phyloP scores from a whole-genome alignment of 306 rosid species.

The Cicer arietinum region DNA sequence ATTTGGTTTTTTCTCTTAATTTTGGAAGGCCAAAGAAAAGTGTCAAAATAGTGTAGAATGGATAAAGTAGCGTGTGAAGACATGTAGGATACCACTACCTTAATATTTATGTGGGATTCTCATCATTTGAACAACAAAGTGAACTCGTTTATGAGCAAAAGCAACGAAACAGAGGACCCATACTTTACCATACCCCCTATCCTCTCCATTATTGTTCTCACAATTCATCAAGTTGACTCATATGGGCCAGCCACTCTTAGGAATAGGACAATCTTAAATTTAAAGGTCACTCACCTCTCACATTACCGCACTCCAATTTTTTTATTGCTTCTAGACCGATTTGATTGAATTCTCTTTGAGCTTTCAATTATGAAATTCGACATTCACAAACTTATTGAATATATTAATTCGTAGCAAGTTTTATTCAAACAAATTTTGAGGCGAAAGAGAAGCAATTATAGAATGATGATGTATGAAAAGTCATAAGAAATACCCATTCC shows the following conservation, averaged over 20 bases:
- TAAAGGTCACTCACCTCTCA: slow-evolving; percentile 26
- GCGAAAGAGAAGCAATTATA: too few relatives aligned
- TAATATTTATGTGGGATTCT: slow-evolving; percentile 47
- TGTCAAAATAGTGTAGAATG: too few relatives aligned
- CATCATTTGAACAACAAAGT: slow-evolving; percentile 57
- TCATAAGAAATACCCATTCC: not conserved
- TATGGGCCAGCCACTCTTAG: slow-evolving; percentile 46
- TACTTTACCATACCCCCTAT: slow-evolving; percentile 7
- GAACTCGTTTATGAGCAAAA: slow-evolving; percentile 40
- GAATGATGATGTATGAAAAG: not conserved
- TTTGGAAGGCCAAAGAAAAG: too few relatives aligned
- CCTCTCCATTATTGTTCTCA: slow-evolving; percentile 56
- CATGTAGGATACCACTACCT: slow-evolving; percentile 59
- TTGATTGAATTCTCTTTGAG: slow-evolving; percentile 21
- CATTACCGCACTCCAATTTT: slow-evolving; percentile 16
- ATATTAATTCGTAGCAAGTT: not conserved
- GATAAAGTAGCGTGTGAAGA: slow-evolving; percentile 20
- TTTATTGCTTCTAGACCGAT: slow-evolving; percentile 35
- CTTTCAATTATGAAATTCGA: not conserved
- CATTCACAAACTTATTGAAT: not conserved
- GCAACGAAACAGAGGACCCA: slow-evolving; percentile 47
- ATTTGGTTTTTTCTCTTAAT: too few relatives aligned
- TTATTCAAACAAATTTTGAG: too few relatives aligned
- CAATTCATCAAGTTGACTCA: slow-evolving; percentile 54
- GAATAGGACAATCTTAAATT: slow-evolving; percentile 21